A percentile compares a stretch with the other conserved stretches of the same genome.
phyloP scores from a whole-genome alignment of 345 rosid species.

The Dipteronia dyeriana region DNA sequence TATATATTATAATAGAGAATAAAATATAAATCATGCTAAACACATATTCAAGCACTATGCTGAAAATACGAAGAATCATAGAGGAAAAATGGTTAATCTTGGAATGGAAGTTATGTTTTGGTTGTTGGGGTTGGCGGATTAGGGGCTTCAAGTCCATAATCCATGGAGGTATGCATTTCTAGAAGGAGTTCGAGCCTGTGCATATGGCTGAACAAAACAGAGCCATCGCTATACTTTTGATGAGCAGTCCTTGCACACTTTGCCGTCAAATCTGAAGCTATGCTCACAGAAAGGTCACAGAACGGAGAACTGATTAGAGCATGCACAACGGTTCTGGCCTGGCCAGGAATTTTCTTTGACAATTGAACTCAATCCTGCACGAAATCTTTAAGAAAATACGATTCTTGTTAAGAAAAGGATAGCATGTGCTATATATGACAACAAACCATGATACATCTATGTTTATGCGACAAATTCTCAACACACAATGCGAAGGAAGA shows the following conservation, averaged over 20 bases:
- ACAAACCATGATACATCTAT: background rate
- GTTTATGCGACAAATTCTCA: background rate
- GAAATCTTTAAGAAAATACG: background rate
- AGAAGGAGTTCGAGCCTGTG: background rate
- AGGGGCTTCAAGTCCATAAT: background rate
- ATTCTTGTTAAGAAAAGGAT: background rate
- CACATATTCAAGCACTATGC: background rate
- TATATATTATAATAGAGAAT: background rate
- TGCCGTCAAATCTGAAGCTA: background rate
- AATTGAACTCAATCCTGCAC: background rate
- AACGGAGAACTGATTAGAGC: background rate
- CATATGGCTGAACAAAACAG: background rate
- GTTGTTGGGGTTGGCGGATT: background rate
- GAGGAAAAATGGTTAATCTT: background rate
- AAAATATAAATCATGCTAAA: background rate
- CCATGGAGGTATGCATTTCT: background rate
- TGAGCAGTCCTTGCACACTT: slow-evolving; percentile 3
- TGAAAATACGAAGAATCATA: background rate
- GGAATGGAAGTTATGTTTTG: background rate
- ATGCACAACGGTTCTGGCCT: background rate
- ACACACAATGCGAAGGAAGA: background rate
- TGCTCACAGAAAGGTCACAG: background rate
- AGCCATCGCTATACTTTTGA: slow-evolving; percentile 4
- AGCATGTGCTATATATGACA: background rate
- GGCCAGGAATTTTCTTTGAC: background rate